Conservation (phyloP, 2,329 filamentous ascomycete species). For the Calonectria pseudoreteaudii region DNA sequence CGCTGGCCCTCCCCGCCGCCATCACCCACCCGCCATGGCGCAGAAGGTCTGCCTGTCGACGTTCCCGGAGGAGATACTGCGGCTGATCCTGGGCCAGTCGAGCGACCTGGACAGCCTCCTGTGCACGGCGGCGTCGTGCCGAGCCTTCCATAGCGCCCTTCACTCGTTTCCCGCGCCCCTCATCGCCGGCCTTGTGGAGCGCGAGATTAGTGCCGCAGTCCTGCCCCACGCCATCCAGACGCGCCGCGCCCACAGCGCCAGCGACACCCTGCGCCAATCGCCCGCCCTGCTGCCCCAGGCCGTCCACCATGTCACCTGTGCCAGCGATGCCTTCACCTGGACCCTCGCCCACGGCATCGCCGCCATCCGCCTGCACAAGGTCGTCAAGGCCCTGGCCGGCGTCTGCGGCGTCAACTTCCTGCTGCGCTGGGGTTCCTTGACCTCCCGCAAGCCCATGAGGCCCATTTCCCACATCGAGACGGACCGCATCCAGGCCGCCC, state of each 20-base stretch:
- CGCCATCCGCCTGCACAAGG: not conserved
- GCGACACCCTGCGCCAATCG: not conserved
- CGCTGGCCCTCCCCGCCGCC: not conserved
- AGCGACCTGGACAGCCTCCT: not conserved
- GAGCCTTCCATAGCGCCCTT: not conserved
- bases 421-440: not conserved
- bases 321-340: not conserved
- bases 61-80: not conserved
- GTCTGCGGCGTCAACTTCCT: not conserved
- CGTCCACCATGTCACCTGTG: not conserved
- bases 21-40: not conserved
- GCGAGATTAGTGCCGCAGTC: not conserved
- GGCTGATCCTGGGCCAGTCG: not conserved
- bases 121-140: not conserved
- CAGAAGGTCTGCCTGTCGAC: not conserved
- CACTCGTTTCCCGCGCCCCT: not conserved
- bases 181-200: not conserved
- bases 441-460: not conserved
- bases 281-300: not conserved
- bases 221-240: constrained; percentile 1
- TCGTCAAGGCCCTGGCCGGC: not conserved
- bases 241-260: not conserved
- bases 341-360: not conserved
- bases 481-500: not conserved
- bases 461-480: not conserved